These are phyloP conservation scores for Aquilaria malaccensis DNA, from an alignment of 345 rosid genomes.

Conservation along the genomic window DNA sequence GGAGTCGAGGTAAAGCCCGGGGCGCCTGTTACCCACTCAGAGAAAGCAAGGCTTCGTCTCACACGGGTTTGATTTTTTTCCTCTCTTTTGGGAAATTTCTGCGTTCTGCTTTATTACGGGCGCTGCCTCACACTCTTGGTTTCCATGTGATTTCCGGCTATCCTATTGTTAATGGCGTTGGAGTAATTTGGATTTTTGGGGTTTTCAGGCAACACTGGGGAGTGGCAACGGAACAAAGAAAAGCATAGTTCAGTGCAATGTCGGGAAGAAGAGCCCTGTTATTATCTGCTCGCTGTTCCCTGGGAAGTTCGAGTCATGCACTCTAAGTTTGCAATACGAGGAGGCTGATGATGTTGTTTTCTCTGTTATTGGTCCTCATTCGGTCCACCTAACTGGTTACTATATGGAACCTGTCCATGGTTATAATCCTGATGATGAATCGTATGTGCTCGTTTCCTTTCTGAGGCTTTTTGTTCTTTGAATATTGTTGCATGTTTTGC, in stretches of 20 bases:
- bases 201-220: conserved; percentile 62
- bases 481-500: not conserved
- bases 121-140: not conserved
- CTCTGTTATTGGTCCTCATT: conserved; percentile 62
- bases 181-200: not conserved
- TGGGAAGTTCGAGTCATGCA: conserved; percentile 40
- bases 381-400: conserved; percentile 71
- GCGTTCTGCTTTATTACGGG: not conserved
- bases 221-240: conserved; percentile 25
- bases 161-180: not conserved
- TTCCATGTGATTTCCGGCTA: not conserved
- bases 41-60: conserved; percentile 49
- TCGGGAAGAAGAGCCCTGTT: conserved; percentile 56
- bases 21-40: conserved; percentile 41
- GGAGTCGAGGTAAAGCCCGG: conserved; percentile 68
- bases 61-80: conserved; percentile 39
- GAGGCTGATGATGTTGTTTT: conserved; percentile 64
- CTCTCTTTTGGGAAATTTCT: not conserved
- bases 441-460: conserved; percentile 42
- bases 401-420: conserved; percentile 19
- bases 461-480: too few relatives aligned
- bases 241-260: conserved; percentile 63
- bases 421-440: conserved; percentile 27
- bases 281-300: conserved; percentile 56
- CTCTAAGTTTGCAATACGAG: conserved; percentile 61